phyloP scores from a whole-genome alignment of 1,284 basidiomycete genomes.

The Malassezia restricta region DNA sequence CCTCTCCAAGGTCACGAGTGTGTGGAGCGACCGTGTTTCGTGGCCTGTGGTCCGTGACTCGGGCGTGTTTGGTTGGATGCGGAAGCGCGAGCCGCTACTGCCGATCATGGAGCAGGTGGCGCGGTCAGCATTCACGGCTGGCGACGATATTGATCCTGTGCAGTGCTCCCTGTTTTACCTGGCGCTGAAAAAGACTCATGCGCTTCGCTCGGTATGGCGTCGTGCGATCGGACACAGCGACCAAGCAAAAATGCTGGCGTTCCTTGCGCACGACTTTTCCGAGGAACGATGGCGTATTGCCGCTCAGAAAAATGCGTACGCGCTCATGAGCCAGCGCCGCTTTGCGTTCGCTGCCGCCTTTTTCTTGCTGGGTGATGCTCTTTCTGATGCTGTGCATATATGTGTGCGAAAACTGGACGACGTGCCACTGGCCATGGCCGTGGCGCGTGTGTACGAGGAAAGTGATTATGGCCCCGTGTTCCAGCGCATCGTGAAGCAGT shows the following conservation, averaged over 20 bases:
- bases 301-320: slow-evolving; percentile 91
- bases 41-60: slow-evolving; percentile 2
- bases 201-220: slow-evolving; percentile 87
- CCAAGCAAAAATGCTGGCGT: slow-evolving; percentile 76
- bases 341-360: slow-evolving; percentile 72
- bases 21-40: background rate
- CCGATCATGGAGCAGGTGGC: slow-evolving; percentile 62
- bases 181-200: slow-evolving; percentile 76
- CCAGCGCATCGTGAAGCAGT: slow-evolving; percentile 57
- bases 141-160: slow-evolving; percentile 60
- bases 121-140: slow-evolving; percentile 73
- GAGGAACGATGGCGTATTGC: slow-evolving; percentile 78
- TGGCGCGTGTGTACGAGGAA: slow-evolving; percentile 71
- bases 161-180: slow-evolving; percentile 85
- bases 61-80: slow-evolving; percentile 8
- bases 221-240: slow-evolving; percentile 90
- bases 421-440: slow-evolving; percentile 73
- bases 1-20: background rate
- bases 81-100: background rate
- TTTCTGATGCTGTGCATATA: slow-evolving; percentile 83
- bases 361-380: slow-evolving; percentile 76
- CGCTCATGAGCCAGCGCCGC: slow-evolving; percentile 56
- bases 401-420: slow-evolving; percentile 78
- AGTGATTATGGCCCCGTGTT: slow-evolving; percentile 65
- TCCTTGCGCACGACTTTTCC: slow-evolving; percentile 80